Percentiles rank a stretch among this genome's conserved stretches.
Evolutionary conservation across 257 asterid species (phyloP).

Genomic region (Parsonsia alboflavescens): DNA sequence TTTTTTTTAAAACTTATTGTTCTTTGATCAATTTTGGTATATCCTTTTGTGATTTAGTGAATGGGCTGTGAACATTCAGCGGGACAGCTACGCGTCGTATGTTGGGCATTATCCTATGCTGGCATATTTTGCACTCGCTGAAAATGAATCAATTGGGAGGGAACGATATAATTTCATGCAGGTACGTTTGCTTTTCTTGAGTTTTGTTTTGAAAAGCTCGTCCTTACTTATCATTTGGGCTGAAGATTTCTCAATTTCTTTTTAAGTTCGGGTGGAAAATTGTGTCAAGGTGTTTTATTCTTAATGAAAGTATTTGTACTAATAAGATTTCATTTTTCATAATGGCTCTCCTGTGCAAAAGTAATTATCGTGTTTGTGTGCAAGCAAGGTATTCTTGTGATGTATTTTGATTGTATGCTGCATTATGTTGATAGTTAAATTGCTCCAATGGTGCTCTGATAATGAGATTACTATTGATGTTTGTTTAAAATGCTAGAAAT

Average conservation of each 20-base stretch:
- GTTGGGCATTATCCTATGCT: constrained; percentile 85
- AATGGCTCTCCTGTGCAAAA: background rate
- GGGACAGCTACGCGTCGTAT: constrained; percentile 91
- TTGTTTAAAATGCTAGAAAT: background rate
- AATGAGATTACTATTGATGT: background rate
- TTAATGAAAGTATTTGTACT: background rate
- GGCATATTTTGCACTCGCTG: constrained; percentile 90
- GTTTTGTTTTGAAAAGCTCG: background rate
- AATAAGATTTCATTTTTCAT: background rate
- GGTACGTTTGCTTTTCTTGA: constrained; percentile 31
- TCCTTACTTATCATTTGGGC: background rate
- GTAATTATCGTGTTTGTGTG: background rate
- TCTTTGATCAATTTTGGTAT: background rate
- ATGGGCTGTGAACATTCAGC: constrained; percentile 96
- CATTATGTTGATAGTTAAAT: background rate
- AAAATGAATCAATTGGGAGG: constrained; percentile 94
- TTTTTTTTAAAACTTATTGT: background rate
- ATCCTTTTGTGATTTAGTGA: constrained; percentile 42
- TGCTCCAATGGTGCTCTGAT: background rate
- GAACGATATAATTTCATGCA: constrained; percentile 99
- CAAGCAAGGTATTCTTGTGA: background rate
- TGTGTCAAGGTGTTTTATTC: background rate
- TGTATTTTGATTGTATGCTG: background rate
- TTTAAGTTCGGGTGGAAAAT: background rate
- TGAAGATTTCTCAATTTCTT: background rate